Base-by-base conservation (phyloP, 495 filamentous ascomycete species). In the Letharia lupina region DNA sequence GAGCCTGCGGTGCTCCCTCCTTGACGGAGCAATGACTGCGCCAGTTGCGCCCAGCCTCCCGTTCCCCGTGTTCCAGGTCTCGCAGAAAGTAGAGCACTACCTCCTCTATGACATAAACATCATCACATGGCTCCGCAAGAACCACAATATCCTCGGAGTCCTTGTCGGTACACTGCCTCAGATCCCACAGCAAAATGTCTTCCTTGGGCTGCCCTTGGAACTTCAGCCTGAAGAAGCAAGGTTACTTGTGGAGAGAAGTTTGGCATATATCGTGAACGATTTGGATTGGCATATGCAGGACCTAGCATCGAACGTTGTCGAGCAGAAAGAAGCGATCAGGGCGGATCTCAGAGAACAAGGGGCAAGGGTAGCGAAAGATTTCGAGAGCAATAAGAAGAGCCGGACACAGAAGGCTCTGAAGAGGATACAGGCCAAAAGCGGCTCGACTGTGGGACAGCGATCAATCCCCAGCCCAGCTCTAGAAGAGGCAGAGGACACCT, bases 151-250 rank as follows among this genome's bases (percentile, higher is more conserved):
- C 71, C 91, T 90, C 71, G 91, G 92, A 61, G 90, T 94, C 33
- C 78, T 97, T 59, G 88, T 88, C 58, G 94, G 94, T 52, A 90
- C 88, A 4, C 85, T 97, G 50, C 91, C 95, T 4, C 94, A 96
- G 76, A 84, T 88, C 52, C 91, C 93, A 9, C 91, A 93, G 70
- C 94, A 98, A 75, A 98, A 97, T 79, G 82, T 96, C 61, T 97
- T 98, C 74, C 82, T 92, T 65, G 91, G 94, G 28, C 75, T 98
- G 45, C 94, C 94, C 2, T 71, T 97, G 47, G 87, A 96, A 77
- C 78, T 98, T 50, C 91, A 93, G 83, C 87, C 90, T 1, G 94
- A 98, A 74, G 94, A 98, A 78, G 92, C 87, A 4, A 83, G 85
- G 64, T 73, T 96, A 64, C 82, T 98, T 42, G 86, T 96, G 66